A percentile compares a stretch with the other conserved stretches of the same genome.
Conservation (phyloP, 306 rosid species). For the Argentina anserina region DNA sequence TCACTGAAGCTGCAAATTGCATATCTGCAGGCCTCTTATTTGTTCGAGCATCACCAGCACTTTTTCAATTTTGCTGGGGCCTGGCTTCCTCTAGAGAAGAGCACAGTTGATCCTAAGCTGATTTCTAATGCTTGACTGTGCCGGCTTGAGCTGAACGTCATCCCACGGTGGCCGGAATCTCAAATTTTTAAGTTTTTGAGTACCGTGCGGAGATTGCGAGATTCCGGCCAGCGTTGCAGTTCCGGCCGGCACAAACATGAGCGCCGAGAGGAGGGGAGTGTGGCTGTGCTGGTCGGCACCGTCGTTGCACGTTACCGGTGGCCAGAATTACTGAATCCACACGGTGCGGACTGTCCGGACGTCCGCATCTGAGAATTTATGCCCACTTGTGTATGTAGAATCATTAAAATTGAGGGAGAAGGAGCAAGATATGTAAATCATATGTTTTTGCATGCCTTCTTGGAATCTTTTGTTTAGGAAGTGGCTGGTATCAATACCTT, state of each 20-base stretch:
- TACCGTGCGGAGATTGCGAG: no score
- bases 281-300: no score
- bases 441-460: slow-evolving; percentile 40
- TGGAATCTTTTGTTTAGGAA: slow-evolving; percentile 27
- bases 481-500: background rate
- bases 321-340: no score
- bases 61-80: slow-evolving; percentile 31
- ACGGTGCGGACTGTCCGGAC: no score
- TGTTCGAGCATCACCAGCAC: slow-evolving; percentile 23
- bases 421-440: slow-evolving; percentile 59
- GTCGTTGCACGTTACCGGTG: no score
- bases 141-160: no score
- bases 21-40: background rate
- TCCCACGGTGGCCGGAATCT: no score
- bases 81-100: slow-evolving; percentile 14
- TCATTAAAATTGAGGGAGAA: slow-evolving; percentile 31
- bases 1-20: slow-evolving; percentile 1
- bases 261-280: no score
- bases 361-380: no score
- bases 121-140: slow-evolving; percentile 14
- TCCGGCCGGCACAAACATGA: no score
- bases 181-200: no score
- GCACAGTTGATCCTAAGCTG: slow-evolving; percentile 12
- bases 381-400: slow-evolving; percentile 46
- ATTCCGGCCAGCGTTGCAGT: no score